Evolutionary conservation across 164 flowering plant species (phyloP).

Genomic region (Liquidambar formosana): DNA sequence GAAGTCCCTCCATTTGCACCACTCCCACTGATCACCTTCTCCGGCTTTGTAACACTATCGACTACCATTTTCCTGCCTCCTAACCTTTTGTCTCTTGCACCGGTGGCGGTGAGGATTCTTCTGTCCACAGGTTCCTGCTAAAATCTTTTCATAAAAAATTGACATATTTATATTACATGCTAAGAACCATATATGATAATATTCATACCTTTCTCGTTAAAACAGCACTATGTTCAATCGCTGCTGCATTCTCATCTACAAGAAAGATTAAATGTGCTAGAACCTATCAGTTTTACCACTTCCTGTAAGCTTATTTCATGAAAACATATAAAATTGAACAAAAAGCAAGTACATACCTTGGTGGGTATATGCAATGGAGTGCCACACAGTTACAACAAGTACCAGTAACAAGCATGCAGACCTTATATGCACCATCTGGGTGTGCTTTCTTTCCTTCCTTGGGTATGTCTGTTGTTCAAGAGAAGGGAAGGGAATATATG

Average conservation of each 20-base stretch:
- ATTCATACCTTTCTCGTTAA: not conserved
- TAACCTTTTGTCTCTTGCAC: not conserved
- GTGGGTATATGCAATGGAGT: not conserved
- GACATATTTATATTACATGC: too few relatives aligned
- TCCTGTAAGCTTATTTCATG: too few relatives aligned
- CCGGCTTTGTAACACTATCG: not conserved
- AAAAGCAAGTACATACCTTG: not conserved
- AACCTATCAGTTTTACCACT: too few relatives aligned
- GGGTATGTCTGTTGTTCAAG: not conserved
- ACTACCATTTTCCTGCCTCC: conserved; percentile 10
- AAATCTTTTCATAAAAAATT: not conserved
- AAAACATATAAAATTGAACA: too few relatives aligned
- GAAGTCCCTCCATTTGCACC: not conserved
- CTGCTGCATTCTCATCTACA: not conserved
- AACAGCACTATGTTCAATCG: too few relatives aligned
- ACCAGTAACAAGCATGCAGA: not conserved
- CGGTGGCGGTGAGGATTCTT: not conserved
- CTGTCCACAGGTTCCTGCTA: not conserved
- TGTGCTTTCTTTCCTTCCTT: not conserved
- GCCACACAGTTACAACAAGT: not conserved
- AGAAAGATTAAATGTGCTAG: not conserved
- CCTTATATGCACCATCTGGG: conserved; percentile 2
- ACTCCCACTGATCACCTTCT: not conserved
- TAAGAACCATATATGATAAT: too few relatives aligned
- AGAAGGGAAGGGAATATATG: not conserved